Base-by-base conservation (phyloP, 768 basidiomycete genomes). In the Lentinula edodes region DNA sequence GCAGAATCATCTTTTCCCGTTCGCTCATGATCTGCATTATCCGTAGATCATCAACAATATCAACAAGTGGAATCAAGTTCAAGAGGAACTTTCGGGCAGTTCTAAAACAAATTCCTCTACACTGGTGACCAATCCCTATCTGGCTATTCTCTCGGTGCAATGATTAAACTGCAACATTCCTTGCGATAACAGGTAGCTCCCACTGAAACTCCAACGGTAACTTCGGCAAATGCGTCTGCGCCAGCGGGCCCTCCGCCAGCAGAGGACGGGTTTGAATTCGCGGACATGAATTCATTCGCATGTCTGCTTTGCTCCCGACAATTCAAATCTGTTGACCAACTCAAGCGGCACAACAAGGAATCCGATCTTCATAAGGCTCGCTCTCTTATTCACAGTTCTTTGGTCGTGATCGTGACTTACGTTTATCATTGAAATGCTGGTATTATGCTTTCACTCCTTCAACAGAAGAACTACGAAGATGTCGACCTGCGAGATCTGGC, bases 61-160 rank as follows among this genome's bases (percentile, higher is more conserved):
- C 70, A 88, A 83, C 68, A 98, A 98, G 71, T 99, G 96, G 97
- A 98, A 95, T 71, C 89, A 89, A 76, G 92, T 95, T 9, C 93
- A 96, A 74, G 89, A 89, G 74, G 95, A 94, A 68, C 80, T 97
- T 54, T 83, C 82, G 39, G 79, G 83, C 62, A 73, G 78, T 46
- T 61, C 75, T 36, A 64, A 61, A 42, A 62, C 67, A 62, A 50
- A 69, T 35, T 58, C 59, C 41, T 56, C 71, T 62, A 65, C 68
- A 73, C 69, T 70, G 74, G 75, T 77, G 74, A 75, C 67, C 61
- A 62, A 66, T 66, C 61, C 71, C 18, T 70, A 67, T 69, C 68
- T 67, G 68, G 66, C 67, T 69, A 64, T 63, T 45, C 58, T 60
- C 61, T 61, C 63, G 61, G 53, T 63, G 61, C 64, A 62, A 66